A percentile compares a stretch with the other conserved stretches of the same genome.
phyloP scores from a whole-genome alignment of 495 filamentous ascomycete species.

The Letharia lupina region DNA sequence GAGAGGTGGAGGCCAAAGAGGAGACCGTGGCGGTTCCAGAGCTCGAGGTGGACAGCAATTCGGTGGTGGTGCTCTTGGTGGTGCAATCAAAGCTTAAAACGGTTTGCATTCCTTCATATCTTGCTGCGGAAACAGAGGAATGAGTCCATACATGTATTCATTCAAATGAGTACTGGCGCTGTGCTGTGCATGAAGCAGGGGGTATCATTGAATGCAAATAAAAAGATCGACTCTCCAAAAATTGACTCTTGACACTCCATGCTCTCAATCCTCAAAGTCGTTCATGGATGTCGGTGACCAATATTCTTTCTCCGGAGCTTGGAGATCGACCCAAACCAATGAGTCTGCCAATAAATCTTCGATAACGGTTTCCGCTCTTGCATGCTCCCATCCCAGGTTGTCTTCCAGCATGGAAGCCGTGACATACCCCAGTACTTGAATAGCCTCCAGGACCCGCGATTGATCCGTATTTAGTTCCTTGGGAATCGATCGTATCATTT shows the following conservation, averaged over 20 bases:
- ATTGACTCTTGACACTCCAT: not conserved
- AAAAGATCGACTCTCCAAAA: not conserved
- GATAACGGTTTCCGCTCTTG: conserved; percentile 77
- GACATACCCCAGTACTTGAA: conserved; percentile 78
- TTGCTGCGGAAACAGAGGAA: conserved; percentile 8
- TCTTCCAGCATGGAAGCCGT: conserved; percentile 82
- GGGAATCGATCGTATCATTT: conserved; percentile 86
- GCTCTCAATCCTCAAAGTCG: conserved; percentile 21
- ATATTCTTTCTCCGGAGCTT: conserved; percentile 83
- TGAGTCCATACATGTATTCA: conserved; percentile 21
- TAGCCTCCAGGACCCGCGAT: conserved; percentile 80
- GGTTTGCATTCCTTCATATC: conserved; percentile 16
- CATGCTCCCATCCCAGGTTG: conserved; percentile 82
- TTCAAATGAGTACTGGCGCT: conserved; percentile 19
- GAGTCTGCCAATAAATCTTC: conserved; percentile 87
- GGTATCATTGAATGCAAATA: conserved; percentile 14
- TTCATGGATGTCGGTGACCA: conserved; percentile 61
- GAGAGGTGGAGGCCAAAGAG: conserved; percentile 57
- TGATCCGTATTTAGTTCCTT: conserved; percentile 97
- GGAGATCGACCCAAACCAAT: conserved; percentile 88
- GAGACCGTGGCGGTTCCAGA: conserved; percentile 49
- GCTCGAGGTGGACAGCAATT: conserved; percentile 54
- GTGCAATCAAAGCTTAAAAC: conserved; percentile 54
- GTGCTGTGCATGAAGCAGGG: conserved; percentile 8
- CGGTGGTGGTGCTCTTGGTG: conserved; percentile 51